Evolutionary conservation across 2,329 filamentous ascomycete species (phyloP), one percentile per base, ranked within the genome.

Genomic region (Paraphaeosphaeria minitans): DNA sequence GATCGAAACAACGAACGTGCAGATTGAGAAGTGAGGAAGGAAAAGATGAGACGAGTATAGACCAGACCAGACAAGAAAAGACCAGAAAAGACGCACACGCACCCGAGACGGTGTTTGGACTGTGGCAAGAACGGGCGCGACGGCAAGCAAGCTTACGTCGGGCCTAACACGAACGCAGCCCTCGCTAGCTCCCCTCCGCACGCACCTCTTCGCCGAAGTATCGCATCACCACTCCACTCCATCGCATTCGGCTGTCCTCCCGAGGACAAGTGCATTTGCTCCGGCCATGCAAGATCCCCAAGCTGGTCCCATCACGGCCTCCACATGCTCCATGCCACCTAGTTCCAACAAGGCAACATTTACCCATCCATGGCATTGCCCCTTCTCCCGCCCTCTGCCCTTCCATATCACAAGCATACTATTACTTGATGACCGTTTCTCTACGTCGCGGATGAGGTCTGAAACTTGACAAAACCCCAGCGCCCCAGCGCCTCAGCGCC

Each of bases 101-200:
- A 51, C 47, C 13, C 31, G 35, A 43, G 16, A 42, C 27, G 21
- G 9, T 31, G 19, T 41, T 39, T 27, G 5, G 22, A 21, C 22
- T 21, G 50, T 53, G 50, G 50, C 50, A 37, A 52, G 22, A 31
- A 53, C 50, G 50, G 50, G 35, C 37, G 9, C 50, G 21, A 53
- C 50, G 50, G 50, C 50, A 53, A 43, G 35, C 49, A 52, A 41
- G 49, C 49, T 51, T 27, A 51, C 41, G 33, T 35, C n/a, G 33
- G 19, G 31, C 48, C 31, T 24, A 37, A 50, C 31, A 50, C 31
- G n/a, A 37, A n/a, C 6, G 29, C 49, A 52, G 35, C 29, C 3
- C 22, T 29, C n/a, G 43, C 21, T 42, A 41, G 49, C 49, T 29
- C 22, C 35, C 35, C 24, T 21, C 27, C 27, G n/a, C 45, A 33